Percentiles rank a stretch among this genome's conserved stretches.
These are phyloP conservation scores for Beta lomatogona DNA, from an alignment of 179 eudicot genomes.

Conservation along the genomic window DNA sequence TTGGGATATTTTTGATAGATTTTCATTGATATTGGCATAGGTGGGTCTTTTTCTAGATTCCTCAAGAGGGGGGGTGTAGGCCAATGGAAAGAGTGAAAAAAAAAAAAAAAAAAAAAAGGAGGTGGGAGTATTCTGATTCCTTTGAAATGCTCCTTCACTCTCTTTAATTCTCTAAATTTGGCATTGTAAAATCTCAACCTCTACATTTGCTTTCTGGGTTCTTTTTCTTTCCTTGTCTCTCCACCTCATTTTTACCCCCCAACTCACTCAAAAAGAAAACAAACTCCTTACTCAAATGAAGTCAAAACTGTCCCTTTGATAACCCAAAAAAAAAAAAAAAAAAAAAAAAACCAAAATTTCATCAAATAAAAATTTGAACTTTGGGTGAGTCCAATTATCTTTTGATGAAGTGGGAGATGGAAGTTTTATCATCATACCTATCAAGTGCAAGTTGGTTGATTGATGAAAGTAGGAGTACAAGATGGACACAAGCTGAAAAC, in stretches of 20 bases:
- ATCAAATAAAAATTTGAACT: conserved; percentile 1
- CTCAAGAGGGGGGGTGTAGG: conserved; percentile 37
- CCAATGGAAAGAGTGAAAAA: conserved; percentile 16
- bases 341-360: not conserved
- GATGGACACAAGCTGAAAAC: conserved; percentile 90
- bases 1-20: conserved; percentile 38
- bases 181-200: conserved; percentile 50
- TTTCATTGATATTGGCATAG: conserved; percentile 39
- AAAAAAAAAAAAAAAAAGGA: conserved; percentile 3
- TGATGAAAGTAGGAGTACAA: conserved; percentile 59
- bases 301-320: conserved; percentile 28
- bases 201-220: conserved; percentile 40
- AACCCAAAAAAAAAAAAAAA: not conserved
- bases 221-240: conserved; percentile 27
- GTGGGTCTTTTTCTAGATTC: conserved; percentile 79
- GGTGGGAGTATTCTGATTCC: conserved; percentile 75
- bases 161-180: conserved; percentile 43
- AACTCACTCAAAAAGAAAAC: not conserved
- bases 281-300: conserved; percentile 17
- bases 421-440: conserved; percentile 61
- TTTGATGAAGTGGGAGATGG: conserved; percentile 57
- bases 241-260: conserved; percentile 28
- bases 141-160: conserved; percentile 45
- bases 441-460: conserved; percentile 66
- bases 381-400: not conserved